phyloP scores from a whole-genome alignment of 805 yeast genomes.

The Wickerhamiella occidentalis region DNA sequence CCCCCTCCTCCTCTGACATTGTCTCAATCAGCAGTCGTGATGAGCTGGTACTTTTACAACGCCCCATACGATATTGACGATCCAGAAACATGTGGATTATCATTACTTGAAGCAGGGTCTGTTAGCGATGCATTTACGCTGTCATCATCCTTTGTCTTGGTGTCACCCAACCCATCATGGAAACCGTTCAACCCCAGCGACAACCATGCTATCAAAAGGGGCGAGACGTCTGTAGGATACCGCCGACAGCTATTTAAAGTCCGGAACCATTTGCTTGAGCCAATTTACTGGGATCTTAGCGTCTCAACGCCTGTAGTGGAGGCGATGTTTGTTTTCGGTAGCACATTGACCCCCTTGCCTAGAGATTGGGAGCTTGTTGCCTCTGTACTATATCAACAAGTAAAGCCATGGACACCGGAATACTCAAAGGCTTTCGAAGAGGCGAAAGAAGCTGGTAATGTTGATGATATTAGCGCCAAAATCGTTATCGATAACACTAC shows the following conservation, averaged over 20 bases:
- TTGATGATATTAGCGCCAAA: conserved; percentile 8
- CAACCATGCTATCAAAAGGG: conserved; percentile 16
- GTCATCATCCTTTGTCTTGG: neutral
- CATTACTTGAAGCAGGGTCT: neutral
- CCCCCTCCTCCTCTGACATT: neutral
- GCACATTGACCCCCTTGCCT: conserved; percentile 27
- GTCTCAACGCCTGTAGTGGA: conserved; percentile 26
- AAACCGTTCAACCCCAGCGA: conserved; percentile 31
- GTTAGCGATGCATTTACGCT: conserved; percentile 1
- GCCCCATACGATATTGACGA: conserved; percentile 19
- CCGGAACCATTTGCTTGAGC: conserved; percentile 20
- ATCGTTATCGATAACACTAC: conserved; percentile 5
- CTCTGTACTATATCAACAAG: conserved; percentile 16
- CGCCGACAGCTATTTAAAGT: conserved; percentile 25
- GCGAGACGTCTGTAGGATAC: conserved; percentile 24
- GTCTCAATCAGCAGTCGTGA: neutral
- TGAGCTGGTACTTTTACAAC: conserved; percentile 21
- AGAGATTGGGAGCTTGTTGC: conserved; percentile 25
- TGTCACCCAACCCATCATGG: conserved; percentile 24
- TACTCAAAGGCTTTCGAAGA: conserved; percentile 22
- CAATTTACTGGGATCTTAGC: conserved; percentile 31
- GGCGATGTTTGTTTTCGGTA: conserved; percentile 30
- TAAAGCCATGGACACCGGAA: conserved; percentile 23
- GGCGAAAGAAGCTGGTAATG: conserved; percentile 22
- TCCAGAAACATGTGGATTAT: conserved; percentile 5